These are phyloP conservation scores for Epicoccum sorghinum DNA, from an alignment of 2,329 filamentous ascomycete species.

Conservation along the genomic window DNA sequence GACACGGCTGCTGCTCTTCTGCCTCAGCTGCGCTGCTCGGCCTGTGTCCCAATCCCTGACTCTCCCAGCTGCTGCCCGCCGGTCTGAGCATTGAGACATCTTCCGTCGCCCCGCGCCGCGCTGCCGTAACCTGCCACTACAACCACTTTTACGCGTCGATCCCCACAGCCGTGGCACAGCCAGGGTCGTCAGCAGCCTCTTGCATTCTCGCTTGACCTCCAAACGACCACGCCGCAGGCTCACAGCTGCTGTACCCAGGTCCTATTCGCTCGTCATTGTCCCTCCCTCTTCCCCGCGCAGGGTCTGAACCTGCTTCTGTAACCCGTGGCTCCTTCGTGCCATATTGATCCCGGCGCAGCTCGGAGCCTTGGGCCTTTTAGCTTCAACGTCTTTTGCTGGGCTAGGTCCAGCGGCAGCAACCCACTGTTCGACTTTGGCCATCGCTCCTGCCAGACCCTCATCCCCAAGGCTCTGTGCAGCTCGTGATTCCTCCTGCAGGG, in stretches of 20 bases:
- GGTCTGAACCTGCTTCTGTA: constrained; percentile 16
- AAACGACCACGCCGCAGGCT: constrained; percentile 10
- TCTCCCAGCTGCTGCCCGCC: constrained; percentile 7
- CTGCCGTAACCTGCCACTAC: constrained; percentile 10
- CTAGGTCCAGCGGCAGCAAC: not conserved
- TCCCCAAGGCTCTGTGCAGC: not conserved
- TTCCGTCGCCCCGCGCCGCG: constrained; percentile 18
- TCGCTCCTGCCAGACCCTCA: not conserved
- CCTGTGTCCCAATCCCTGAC: not conserved
- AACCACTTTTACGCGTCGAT: constrained; percentile 15
- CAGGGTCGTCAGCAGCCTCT: constrained; percentile 8
- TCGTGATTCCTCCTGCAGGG: constrained; percentile 8
- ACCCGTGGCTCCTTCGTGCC: constrained; percentile 21
- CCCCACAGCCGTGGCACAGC: constrained; percentile 9
- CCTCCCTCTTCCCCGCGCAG: constrained; percentile 11
- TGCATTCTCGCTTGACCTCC: constrained; percentile 6
- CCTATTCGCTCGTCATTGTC: constrained; percentile 15
- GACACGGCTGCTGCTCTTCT: constrained; percentile 6
- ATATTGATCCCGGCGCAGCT: constrained; percentile 10
- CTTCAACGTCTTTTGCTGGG: constrained; percentile 15
- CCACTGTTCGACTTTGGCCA: constrained; percentile 11
- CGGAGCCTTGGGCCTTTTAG: constrained; percentile 13
- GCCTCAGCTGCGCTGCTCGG: not conserved
- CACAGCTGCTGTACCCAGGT: constrained; percentile 1
- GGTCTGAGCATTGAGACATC: constrained; percentile 11